These are phyloP conservation scores for Gossypium herbaceum DNA, from an alignment of 345 rosid genomes.

Conservation along the genomic window DNA sequence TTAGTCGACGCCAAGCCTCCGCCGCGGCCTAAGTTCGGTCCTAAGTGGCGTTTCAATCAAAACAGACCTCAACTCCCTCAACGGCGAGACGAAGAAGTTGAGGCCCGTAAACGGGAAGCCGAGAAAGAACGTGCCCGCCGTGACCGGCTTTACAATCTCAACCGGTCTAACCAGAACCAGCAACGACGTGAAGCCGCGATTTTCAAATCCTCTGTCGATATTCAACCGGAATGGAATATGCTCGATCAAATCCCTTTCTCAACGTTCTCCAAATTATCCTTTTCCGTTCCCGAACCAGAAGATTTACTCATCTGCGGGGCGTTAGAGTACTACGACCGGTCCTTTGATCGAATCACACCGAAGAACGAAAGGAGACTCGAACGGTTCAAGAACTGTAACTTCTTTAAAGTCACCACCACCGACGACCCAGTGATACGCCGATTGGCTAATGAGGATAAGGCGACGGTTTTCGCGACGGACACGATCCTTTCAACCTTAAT, in stretches of 20 bases:
- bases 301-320: slow-evolving; percentile 25
- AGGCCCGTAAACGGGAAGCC: slow-evolving; percentile 48
- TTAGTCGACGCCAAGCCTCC: slow-evolving; percentile 90
- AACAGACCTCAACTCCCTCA: slow-evolving; percentile 80
- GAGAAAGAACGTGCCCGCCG: not conserved
- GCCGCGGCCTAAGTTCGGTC: slow-evolving; percentile 86
- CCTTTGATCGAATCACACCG: slow-evolving; percentile 69
- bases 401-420: slow-evolving; percentile 91
- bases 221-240: slow-evolving; percentile 98
- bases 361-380: slow-evolving; percentile 80
- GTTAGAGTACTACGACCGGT: slow-evolving; percentile 68
- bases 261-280: slow-evolving; percentile 74
- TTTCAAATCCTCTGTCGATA: slow-evolving; percentile 84
- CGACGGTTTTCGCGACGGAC: slow-evolving; percentile 86
- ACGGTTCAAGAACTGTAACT: slow-evolving; percentile 83
- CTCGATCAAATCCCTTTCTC: slow-evolving; percentile 94
- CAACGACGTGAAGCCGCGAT: slow-evolving; percentile 82
- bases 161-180: slow-evolving; percentile 55
- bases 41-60: slow-evolving; percentile 80
- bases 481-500: slow-evolving; percentile 67
- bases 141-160: not conserved
- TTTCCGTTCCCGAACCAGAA: slow-evolving; percentile 73
- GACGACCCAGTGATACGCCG: slow-evolving; percentile 85
- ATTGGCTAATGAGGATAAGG: slow-evolving; percentile 85
- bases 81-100: slow-evolving; percentile 42